Base-by-base conservation (phyloP, 140 eudicot species). In the Anethum foeniculum region DNA sequence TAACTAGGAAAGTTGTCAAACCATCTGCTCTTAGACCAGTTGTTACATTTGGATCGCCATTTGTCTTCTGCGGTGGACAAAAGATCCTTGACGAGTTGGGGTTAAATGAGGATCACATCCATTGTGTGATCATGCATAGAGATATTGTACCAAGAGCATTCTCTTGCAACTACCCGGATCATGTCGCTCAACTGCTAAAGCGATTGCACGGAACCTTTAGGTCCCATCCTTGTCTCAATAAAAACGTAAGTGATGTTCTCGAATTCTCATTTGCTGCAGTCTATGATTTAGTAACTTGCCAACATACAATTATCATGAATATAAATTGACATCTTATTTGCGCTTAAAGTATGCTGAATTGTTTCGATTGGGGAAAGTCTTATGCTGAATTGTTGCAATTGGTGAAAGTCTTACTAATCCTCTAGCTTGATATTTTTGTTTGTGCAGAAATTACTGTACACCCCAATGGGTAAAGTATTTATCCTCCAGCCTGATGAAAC, bases 71-170 rank as follows among this genome's bases (percentile, higher is more conserved):
- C 79, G 90, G 89, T 5, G 99, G 99, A 76, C 90, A 90, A 54
- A 88, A 85, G 84, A 80, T 94, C 54, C 88, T 94, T n/a, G 87
- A 88, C 5, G 80, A 87, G 71, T 76, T 94, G 85, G 97, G 96
- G 18, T 48, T 94, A 56, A 90, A 90, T 3, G 92, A 92, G 80
- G 85, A 82, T 67, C 88, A 90, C 23, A 85, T 92, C 78, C 94
- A 90, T 30, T 84, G 91, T 58, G 96, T 94, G 73, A 87, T 92
- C 85, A 89, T 94, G 97, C 99, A 94, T 73, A 79, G 99, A 83
- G 99, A 94, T 75, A 94, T 94, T 12, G 99, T 94, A 43, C 99
- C 99, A 0, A 89, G 97, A 80, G 95, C 97, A 27, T 94, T 94
- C 88, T 89, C 99, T 19, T 94, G 99, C 89, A 90, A 86, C 77